Evolutionary conservation across 2,329 filamentous ascomycete species (phyloP).

Genomic region (Huntiella moniliformis): DNA sequence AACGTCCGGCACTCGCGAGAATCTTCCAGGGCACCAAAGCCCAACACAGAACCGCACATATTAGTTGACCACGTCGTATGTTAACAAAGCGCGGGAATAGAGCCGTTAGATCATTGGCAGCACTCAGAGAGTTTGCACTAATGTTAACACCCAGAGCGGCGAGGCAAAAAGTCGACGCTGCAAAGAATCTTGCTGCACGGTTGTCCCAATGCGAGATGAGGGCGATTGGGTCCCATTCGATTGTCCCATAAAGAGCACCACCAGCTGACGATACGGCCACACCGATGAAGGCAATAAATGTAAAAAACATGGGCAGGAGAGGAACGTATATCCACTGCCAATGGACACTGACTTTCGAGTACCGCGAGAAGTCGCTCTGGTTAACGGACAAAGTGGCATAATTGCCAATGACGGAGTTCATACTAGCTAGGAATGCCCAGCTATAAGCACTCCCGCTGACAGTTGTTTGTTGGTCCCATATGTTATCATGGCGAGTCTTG

Average conservation of each 20-base stretch:
- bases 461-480: slow-evolving; percentile 13
- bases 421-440: slow-evolving; percentile 24
- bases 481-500: slow-evolving; percentile 10
- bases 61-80: slow-evolving; percentile 10
- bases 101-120: slow-evolving; percentile 12
- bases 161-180: slow-evolving; percentile 30
- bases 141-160: slow-evolving; percentile 18
- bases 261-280: slow-evolving; percentile 26
- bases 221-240: slow-evolving; percentile 26
- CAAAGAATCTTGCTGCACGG: slow-evolving; percentile 31
- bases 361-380: slow-evolving; percentile 24
- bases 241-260: slow-evolving; percentile 21
- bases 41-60: slow-evolving; percentile 11
- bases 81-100: slow-evolving; percentile 12
- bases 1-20: slow-evolving; percentile 14
- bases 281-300: slow-evolving; percentile 23
- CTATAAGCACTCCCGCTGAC: slow-evolving; percentile 23
- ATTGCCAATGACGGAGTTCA: slow-evolving; percentile 30
- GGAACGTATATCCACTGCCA: slow-evolving; percentile 11
- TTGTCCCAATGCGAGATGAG: slow-evolving; percentile 22
- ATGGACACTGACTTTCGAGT: slow-evolving; percentile 11
- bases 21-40: slow-evolving; percentile 15
- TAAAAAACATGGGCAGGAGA: slow-evolving; percentile 23
- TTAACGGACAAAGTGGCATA: slow-evolving; percentile 31
- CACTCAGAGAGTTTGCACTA: slow-evolving; percentile 11